Evolutionary conservation across 441 rosid species (phyloP).

Genomic region (Gossypium davidsonii): DNA sequence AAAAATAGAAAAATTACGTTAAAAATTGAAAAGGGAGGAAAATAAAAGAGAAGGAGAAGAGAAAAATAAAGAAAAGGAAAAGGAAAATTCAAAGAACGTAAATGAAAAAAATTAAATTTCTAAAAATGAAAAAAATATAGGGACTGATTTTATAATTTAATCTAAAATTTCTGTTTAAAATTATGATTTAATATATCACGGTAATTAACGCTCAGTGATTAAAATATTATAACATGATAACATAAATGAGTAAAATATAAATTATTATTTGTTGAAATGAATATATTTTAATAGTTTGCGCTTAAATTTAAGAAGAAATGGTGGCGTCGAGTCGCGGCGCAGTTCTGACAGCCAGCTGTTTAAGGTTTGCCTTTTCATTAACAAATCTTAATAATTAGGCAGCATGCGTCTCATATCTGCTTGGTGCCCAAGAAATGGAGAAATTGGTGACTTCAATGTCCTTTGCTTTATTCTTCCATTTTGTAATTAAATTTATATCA

Average conservation of each 20-base stretch:
- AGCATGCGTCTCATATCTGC: background rate
- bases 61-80: no score
- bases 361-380: background rate
- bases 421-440: background rate
- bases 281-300: background rate
- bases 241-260: background rate
- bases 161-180: no score
- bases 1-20: no score
- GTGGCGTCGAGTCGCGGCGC: slow-evolving; percentile 27
- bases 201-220: rapidly evolving
- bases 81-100: no score
- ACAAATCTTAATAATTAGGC: background rate
- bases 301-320: background rate
- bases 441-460: background rate
- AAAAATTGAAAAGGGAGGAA: no score
- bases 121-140: rapidly evolving
- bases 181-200: rapidly evolving
- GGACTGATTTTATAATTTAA: rapidly evolving
- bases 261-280: background rate
- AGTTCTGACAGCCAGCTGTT: background rate
- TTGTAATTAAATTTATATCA: background rate
- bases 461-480: slow-evolving; percentile 13
- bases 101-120: no score
- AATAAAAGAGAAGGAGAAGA: no score
- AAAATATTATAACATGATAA: no score